Conservation (phyloP, 1,284 basidiomycete species). For the Cryptococcus wingfieldii region DNA sequence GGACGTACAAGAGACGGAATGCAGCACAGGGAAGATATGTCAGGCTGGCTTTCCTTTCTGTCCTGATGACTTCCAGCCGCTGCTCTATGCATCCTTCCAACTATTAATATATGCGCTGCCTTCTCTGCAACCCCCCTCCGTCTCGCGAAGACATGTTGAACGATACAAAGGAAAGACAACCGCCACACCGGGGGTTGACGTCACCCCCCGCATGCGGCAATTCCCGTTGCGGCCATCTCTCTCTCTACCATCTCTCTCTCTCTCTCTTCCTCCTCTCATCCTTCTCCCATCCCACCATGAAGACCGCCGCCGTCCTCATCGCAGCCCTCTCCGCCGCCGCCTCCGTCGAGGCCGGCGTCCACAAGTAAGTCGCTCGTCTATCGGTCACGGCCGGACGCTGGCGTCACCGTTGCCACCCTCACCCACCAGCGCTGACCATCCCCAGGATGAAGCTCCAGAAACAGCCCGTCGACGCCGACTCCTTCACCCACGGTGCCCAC, state of each 20-base stretch:
- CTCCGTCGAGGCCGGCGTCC: constrained; percentile 41
- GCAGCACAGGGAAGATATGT: no score
- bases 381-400: constrained; percentile 6
- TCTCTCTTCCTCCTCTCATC: constrained; percentile 4
- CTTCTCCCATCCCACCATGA: constrained; percentile 56
- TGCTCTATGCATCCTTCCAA: no score
- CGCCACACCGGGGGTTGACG: constrained; percentile 1
- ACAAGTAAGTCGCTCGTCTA: constrained; percentile 35
- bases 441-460: constrained; percentile 80
- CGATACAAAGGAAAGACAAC: not conserved
- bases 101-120: not conserved
- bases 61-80: no score
- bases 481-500: constrained; percentile 50
- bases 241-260: constrained; percentile 6
- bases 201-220: constrained; percentile 5
- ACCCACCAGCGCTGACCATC: not conserved
- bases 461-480: constrained; percentile 56
- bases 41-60: no score
- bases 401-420: constrained; percentile 36
- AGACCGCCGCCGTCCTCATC: constrained; percentile 59
- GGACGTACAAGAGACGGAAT: no score
- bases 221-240: constrained; percentile 1
- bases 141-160: not conserved
- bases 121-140: not conserved
- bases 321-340: constrained; percentile 63